phyloP scores from a whole-genome alignment of 2,329 filamentous ascomycete genomes.

The Aspergillus melleus region DNA sequence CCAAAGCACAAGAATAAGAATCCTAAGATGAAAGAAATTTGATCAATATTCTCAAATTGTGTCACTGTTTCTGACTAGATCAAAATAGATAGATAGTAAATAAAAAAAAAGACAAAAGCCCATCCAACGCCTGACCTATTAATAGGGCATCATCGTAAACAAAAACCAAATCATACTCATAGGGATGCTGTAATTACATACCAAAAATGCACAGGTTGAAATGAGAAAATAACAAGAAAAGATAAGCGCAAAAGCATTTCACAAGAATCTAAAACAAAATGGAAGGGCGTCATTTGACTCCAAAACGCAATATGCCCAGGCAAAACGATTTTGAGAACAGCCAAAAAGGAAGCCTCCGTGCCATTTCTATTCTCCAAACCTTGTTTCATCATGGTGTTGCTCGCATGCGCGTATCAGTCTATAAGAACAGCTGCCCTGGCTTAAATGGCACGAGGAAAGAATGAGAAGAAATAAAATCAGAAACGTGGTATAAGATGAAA shows the following conservation, averaged over 20 bases:
- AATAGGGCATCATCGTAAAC: background rate
- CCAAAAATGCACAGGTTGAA: background rate
- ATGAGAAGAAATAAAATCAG: conserved; percentile 1
- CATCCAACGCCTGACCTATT: background rate
- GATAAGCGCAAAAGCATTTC: background rate
- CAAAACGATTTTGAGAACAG: conserved; percentile 5
- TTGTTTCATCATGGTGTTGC: conserved; percentile 13
- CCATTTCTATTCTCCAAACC: conserved; percentile 23
- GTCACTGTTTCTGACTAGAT: background rate
- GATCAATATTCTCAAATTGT: background rate
- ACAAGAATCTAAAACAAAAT: background rate
- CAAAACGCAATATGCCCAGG: conserved; percentile 8
- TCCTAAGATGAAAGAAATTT: background rate
- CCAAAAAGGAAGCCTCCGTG: conserved; percentile 3
- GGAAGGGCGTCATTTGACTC: conserved; percentile 7
- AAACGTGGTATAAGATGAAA: background rate
- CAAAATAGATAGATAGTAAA: background rate
- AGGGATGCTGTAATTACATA: background rate
- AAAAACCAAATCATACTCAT: background rate
- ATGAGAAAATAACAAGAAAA: conserved; percentile 3
- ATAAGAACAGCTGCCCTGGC: conserved; percentile 19
- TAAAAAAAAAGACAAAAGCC: background rate
- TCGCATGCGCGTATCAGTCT: conserved; percentile 20
- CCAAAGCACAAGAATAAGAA: background rate
- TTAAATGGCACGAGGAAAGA: conserved; percentile 10